Evolutionary conservation across 768 basidiomycete species (phyloP).

Genomic region (Boletus rubescentipes): DNA sequence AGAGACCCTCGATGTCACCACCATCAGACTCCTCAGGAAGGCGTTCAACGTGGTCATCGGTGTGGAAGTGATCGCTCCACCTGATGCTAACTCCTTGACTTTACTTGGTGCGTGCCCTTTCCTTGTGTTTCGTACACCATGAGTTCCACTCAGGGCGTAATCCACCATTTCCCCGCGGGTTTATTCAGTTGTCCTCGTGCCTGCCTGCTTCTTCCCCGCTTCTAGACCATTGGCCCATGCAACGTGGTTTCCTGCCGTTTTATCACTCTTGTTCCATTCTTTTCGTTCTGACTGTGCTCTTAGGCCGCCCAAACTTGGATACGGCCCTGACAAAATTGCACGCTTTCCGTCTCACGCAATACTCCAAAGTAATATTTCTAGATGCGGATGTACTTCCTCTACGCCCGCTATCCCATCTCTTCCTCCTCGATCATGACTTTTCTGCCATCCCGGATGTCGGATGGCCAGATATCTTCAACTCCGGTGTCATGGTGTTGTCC

Average conservation of each 20-base stretch:
- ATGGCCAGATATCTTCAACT: conserved; percentile 99
- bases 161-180: conserved; percentile 4
- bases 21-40: conserved; percentile 75
- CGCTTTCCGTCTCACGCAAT: conserved; percentile 88
- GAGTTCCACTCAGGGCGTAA: neutral
- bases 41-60: conserved; percentile 87
- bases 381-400: conserved; percentile 91
- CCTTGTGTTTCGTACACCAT: conserved; percentile 5
- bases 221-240: conserved; percentile 10
- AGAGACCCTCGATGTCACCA: conserved; percentile 81
- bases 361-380: conserved; percentile 83
- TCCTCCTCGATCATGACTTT: conserved; percentile 77
- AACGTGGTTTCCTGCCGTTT: conserved; percentile 21
- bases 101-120: conserved; percentile 67
- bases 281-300: conserved; percentile 12
- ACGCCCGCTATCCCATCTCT: conserved; percentile 90
- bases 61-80: conserved; percentile 82
- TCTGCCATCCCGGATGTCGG: conserved; percentile 96
- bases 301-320: conserved; percentile 92
- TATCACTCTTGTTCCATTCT: conserved; percentile 5
- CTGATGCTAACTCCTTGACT: conserved; percentile 62
- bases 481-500: conserved; percentile 86
- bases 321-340: conserved; percentile 96
- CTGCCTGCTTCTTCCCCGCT: neutral
- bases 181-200: conserved; percentile 10